phyloP scores from a whole-genome alignment of 305 asterid species.

The Fraxinus floribunda region DNA sequence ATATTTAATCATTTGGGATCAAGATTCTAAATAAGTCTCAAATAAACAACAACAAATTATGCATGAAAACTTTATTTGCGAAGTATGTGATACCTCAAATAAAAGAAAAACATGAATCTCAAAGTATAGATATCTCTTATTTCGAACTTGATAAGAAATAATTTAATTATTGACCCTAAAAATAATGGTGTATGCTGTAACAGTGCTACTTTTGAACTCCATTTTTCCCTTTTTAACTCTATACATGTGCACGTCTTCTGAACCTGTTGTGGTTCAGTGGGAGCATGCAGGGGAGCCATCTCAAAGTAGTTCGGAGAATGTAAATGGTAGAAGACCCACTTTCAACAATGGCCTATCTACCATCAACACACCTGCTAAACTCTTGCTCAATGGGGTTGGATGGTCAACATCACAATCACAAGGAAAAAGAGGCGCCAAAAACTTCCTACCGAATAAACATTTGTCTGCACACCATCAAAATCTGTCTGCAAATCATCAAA shows the following conservation, averaged over 20 bases:
- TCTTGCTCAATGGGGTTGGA: slow-evolving; percentile 74
- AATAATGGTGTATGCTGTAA: slow-evolving; percentile 8
- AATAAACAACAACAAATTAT: background rate
- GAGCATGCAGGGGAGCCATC: slow-evolving; percentile 67
- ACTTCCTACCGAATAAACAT: slow-evolving; percentile 34
- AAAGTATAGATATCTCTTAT: background rate
- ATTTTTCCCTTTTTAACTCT: slow-evolving; percentile 16
- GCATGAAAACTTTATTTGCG: background rate
- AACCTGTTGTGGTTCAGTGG: slow-evolving; percentile 64
- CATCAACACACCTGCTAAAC: slow-evolving; percentile 57
- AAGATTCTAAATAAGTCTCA: background rate
- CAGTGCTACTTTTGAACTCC: slow-evolving; percentile 17
- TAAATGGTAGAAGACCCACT: slow-evolving; percentile 47
- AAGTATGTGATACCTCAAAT: slow-evolving; percentile 8
- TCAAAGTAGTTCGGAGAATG: slow-evolving; percentile 54
- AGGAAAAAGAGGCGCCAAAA: slow-evolving; percentile 54
- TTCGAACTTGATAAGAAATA: slow-evolving; percentile 10
- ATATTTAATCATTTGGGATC: background rate
- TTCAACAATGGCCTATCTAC: slow-evolving; percentile 51
- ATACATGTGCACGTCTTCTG: slow-evolving; percentile 27
- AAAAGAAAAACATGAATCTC: background rate
- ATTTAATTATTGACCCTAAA: slow-evolving; percentile 8
- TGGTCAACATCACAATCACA: slow-evolving; percentile 89
- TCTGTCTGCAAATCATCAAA: slow-evolving; percentile 43
- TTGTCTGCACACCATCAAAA: slow-evolving; percentile 39